Evolutionary conservation across 2,329 filamentous ascomycete genomes (phyloP).

Genomic region (Nothophaeocryptopus gaeumannii): DNA sequence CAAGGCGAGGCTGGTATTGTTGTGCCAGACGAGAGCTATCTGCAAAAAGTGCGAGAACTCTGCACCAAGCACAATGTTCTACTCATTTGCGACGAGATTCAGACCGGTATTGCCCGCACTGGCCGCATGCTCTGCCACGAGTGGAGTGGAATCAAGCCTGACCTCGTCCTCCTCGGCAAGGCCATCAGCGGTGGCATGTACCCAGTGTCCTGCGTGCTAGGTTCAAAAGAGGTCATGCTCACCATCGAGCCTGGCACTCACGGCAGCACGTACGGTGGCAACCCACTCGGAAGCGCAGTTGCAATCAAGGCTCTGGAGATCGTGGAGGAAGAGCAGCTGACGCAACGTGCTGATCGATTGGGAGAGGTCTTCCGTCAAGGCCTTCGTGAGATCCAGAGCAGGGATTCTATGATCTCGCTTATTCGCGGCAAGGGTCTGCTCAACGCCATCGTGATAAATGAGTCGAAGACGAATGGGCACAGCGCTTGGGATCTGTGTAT

Average conservation of each 20-base stretch:
- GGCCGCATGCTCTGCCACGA: conserved; percentile 91
- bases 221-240: conserved; percentile 87
- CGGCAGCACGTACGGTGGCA: conserved; percentile 97
- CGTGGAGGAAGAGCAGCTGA: conserved; percentile 85
- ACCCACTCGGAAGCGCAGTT: conserved; percentile 91
- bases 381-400: conserved; percentile 63
- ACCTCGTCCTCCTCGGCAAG: conserved; percentile 92
- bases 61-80: conserved; percentile 96
- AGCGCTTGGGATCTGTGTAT: conserved; percentile 96
- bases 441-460: conserved; percentile 95
- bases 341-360: conserved; percentile 74
- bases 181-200: conserved; percentile 98
- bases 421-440: conserved; percentile 91
- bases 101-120: conserved; percentile 94
- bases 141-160: conserved; percentile 93
- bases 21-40: conserved; percentile 86
- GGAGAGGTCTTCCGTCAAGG: conserved; percentile 81
- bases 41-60: conserved; percentile 72
- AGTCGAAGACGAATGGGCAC: conserved; percentile 77
- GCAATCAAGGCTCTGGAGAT: conserved; percentile 94
- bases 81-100: conserved; percentile 96
- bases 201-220: conserved; percentile 91
- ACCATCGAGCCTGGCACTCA: conserved; percentile 95
- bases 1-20: conserved; percentile 97
- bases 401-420: conserved; percentile 71